Evolutionary conservation across 768 basidiomycete species (phyloP).

Genomic region (Suillus decipiens): DNA sequence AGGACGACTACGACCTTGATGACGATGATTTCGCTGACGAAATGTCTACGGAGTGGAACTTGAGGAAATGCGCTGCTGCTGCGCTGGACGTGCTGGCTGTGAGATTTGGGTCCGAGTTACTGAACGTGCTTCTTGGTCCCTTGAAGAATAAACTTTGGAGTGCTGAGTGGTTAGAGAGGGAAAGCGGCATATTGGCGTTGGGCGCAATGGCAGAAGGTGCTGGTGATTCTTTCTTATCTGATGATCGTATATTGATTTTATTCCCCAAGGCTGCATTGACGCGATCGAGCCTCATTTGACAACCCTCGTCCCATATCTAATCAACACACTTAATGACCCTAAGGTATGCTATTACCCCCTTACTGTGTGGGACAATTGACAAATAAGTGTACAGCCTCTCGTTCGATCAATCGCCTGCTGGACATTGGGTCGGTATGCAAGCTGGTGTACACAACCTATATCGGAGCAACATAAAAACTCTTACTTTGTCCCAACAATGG

Average conservation of each 20-base stretch:
- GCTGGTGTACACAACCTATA: constrained; percentile 88
- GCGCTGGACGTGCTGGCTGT: constrained; percentile 97
- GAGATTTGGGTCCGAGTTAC: constrained; percentile 84
- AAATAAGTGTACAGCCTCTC: constrained; percentile 63
- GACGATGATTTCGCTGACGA: constrained; percentile 91
- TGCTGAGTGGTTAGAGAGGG: constrained; percentile 88
- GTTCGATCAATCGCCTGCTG: constrained; percentile 99
- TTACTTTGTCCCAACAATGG: constrained; percentile 97
- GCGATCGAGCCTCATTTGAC: constrained; percentile 93
- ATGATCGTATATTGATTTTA: constrained; percentile 14
- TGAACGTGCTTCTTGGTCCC: constrained; percentile 85
- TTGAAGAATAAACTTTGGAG: constrained; percentile 95
- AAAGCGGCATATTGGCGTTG: constrained; percentile 93
- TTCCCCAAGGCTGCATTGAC: constrained; percentile 83
- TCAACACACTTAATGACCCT: constrained; percentile 85
- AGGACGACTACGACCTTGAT: constrained; percentile 85
- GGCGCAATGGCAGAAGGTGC: constrained; percentile 98
- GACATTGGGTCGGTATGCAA: constrained; percentile 98
- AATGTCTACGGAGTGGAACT: constrained; percentile 97
- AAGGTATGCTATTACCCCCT: constrained; percentile 59
- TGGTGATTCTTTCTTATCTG: constrained; percentile 17
- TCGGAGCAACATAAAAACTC: constrained; percentile 85
- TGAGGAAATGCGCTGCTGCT: constrained; percentile 97
- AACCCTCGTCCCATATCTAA: constrained; percentile 90
- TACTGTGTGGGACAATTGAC: constrained; percentile 11